phyloP scores from a whole-genome alignment of 192 early-diverging fungal genomes.

The Coemansia sp. region DNA sequence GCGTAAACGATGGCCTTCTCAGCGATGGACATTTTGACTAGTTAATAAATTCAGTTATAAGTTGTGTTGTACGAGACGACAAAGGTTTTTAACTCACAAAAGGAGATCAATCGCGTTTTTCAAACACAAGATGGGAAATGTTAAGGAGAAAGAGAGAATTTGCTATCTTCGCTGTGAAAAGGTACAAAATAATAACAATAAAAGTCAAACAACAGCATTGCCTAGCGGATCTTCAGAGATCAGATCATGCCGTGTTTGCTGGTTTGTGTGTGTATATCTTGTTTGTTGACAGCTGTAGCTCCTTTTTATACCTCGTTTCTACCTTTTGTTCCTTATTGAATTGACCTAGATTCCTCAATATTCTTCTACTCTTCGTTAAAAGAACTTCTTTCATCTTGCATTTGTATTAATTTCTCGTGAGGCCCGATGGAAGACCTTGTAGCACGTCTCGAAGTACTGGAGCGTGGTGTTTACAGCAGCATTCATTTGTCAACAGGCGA shows the following conservation, averaged over 20 bases:
- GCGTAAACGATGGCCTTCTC: slow-evolving; percentile 95
- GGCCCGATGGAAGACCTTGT: slow-evolving; percentile 33
- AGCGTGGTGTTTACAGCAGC: slow-evolving; percentile 35
- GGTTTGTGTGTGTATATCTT: neutral
- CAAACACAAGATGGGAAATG: slow-evolving; percentile 20
- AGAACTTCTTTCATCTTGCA: slow-evolving; percentile 6
- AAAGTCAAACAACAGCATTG: neutral
- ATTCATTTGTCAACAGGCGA: neutral
- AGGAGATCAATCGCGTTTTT: slow-evolving; percentile 50
- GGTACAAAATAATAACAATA: neutral
- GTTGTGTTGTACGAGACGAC: slow-evolving; percentile 43
- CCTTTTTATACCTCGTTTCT: neutral
- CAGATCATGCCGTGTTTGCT: neutral
- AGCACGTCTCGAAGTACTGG: slow-evolving; percentile 34
- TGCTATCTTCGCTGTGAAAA: neutral
- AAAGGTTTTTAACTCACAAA: slow-evolving; percentile 48
- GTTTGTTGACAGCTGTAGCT: neutral
- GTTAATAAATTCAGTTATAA: neutral
- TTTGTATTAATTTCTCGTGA: neutral
- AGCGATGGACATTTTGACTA: slow-evolving; percentile 59
- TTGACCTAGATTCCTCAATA: neutral
- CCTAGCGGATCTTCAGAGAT: neutral
- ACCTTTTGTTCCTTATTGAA: neutral
- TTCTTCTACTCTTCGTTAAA: neutral
- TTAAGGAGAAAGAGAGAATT: slow-evolving; percentile 11